A percentile compares a stretch with the other conserved stretches of the same genome.
phyloP scores from a whole-genome alignment of 108 stramenopile genomes.

The Poteriospumella lacustris region DNA sequence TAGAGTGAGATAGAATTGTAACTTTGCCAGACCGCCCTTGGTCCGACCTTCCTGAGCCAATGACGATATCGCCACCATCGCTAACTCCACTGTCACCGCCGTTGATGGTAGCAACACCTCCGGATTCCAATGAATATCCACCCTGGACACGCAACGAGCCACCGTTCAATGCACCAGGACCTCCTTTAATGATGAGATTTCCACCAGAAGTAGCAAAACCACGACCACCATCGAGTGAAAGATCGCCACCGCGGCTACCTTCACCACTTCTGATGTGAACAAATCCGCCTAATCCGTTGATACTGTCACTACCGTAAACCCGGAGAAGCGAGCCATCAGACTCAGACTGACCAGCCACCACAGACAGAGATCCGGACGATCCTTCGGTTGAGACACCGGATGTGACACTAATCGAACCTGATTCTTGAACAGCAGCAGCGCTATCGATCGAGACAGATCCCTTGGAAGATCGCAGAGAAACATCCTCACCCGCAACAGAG shows the following conservation, averaged over 20 bases:
- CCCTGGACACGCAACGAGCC: too few relatives aligned
- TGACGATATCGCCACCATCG: background rate
- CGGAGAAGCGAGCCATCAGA: too few relatives aligned
- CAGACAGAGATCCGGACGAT: too few relatives aligned
- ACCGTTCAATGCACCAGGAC: too few relatives aligned
- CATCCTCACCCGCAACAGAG: too few relatives aligned
- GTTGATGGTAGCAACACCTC: background rate
- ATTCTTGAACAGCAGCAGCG: too few relatives aligned
- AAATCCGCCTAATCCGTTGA: background rate
- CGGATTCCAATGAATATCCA: background rate
- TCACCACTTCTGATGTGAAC: background rate
- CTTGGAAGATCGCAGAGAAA: too few relatives aligned
- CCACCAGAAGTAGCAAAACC: background rate
- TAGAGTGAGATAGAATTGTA: background rate
- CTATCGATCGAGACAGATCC: too few relatives aligned
- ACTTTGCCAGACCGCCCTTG: background rate
- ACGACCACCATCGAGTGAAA: background rate
- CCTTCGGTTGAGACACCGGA: too few relatives aligned
- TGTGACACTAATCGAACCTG: too few relatives aligned
- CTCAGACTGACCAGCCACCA: too few relatives aligned
- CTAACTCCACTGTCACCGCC: background rate
- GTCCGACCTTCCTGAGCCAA: background rate
- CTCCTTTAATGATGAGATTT: background rate
- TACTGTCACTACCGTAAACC: too few relatives aligned
- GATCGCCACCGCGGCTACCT: background rate